phyloP scores from a whole-genome alignment of 75 land plant species.

The Sequoia sempervirens region DNA sequence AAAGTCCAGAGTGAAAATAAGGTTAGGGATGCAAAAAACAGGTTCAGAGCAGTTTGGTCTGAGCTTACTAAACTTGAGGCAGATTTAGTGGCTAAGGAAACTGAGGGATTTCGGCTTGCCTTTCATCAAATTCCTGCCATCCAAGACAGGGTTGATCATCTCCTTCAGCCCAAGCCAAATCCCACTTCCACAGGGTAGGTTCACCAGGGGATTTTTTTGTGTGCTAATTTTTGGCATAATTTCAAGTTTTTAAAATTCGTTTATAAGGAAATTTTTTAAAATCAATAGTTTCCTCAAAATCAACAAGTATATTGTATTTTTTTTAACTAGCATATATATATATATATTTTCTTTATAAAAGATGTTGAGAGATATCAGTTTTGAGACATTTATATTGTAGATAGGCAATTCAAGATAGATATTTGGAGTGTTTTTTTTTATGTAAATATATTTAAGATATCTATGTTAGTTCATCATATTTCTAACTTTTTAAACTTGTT shows the following conservation, averaged over 20 bases:
- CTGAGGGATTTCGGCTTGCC: conserved; percentile 32
- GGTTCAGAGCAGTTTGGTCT: conserved; percentile 37
- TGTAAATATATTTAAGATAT: too few relatives aligned
- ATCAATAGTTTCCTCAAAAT: too few relatives aligned
- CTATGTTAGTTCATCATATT: too few relatives aligned
- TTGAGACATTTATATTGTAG: too few relatives aligned
- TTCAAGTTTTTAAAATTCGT: background rate
- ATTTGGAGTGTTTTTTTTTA: too few relatives aligned
- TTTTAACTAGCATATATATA: too few relatives aligned
- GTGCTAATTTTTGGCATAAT: background rate
- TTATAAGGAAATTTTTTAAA: too few relatives aligned
- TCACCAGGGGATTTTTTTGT: background rate
- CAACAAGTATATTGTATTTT: too few relatives aligned
- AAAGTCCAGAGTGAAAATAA: conserved; percentile 14
- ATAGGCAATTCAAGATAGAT: too few relatives aligned
- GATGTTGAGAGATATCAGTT: too few relatives aligned
- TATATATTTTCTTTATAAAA: too few relatives aligned
- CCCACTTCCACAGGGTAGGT: background rate
- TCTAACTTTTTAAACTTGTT: too few relatives aligned
- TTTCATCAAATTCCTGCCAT: conserved; percentile 47
- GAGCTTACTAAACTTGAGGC: conserved; percentile 46
- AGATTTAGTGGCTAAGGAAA: conserved; percentile 35
- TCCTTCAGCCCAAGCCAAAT: background rate
- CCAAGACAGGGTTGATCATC: conserved; percentile 17
- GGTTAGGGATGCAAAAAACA: conserved; percentile 19